Percentiles rank a stretch among this genome's conserved stretches.
phyloP scores from a whole-genome alignment of 1,139 yeast genomes.

The Kurtzmaniella natalensis region DNA sequence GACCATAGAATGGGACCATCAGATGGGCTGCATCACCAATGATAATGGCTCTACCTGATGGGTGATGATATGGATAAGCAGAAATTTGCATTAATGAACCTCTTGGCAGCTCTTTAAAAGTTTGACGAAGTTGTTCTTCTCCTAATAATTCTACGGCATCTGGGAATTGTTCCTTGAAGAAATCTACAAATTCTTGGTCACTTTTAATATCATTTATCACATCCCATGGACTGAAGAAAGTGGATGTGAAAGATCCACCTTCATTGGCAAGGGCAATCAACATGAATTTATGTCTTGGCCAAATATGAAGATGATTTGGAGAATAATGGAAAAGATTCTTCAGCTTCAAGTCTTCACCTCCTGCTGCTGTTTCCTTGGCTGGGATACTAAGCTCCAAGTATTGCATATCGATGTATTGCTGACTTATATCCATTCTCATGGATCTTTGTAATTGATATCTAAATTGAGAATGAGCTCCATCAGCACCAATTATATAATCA shows the following conservation, averaged over 20 bases:
- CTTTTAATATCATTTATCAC: slow-evolving; percentile 52
- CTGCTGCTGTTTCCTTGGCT: slow-evolving; percentile 27
- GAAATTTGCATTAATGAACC: slow-evolving; percentile 70
- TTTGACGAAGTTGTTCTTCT: slow-evolving; percentile 43
- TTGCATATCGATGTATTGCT: slow-evolving; percentile 80
- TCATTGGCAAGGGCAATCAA: slow-evolving; percentile 81
- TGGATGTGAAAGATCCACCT: slow-evolving; percentile 86
- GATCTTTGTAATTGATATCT: slow-evolving; percentile 65
- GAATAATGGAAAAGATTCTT: slow-evolving; percentile 44
- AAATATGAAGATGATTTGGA: slow-evolving; percentile 81
- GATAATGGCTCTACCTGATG: slow-evolving; percentile 58
- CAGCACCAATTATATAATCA: slow-evolving; percentile 76
- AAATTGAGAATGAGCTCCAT: slow-evolving; percentile 79
- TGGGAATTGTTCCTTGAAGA: slow-evolving; percentile 61
- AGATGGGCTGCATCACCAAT: slow-evolving; percentile 95
- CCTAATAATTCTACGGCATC: slow-evolving; percentile 76
- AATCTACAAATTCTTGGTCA: slow-evolving; percentile 41
- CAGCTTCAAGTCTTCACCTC: slow-evolving; percentile 4
- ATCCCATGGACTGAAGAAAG: slow-evolving; percentile 81
- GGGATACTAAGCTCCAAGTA: slow-evolving; percentile 79
- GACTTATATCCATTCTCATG: slow-evolving; percentile 65
- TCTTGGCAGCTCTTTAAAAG: slow-evolving; percentile 60
- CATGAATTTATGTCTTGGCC: slow-evolving; percentile 90
- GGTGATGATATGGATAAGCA: slow-evolving; percentile 66
- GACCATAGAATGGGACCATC: slow-evolving; percentile 97